A percentile compares a stretch with the other conserved stretches of the same genome.
These are phyloP conservation scores for Helenozyma rhizophorensis DNA, from an alignment of 805 yeast species.

Conservation along the genomic window DNA sequence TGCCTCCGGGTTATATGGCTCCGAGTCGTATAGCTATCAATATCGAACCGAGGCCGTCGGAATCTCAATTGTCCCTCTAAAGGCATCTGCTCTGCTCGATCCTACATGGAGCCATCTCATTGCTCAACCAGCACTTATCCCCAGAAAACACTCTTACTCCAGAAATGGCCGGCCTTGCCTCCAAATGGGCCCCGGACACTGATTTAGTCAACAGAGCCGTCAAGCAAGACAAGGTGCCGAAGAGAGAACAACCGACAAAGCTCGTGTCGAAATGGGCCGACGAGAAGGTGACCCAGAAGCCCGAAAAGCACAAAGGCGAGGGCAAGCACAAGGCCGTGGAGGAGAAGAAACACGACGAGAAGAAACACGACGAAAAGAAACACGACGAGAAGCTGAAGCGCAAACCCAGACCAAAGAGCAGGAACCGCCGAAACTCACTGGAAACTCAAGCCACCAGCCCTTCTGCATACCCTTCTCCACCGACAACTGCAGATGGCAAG, in stretches of 20 bases:
- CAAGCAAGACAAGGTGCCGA: constrained; percentile 15
- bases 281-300: neutral
- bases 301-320: neutral
- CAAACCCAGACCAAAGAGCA: neutral
- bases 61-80: too few species aligned
- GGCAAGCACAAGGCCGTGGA: neutral
- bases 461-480: too few species aligned
- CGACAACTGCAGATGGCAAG: too few species aligned
- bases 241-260: neutral
- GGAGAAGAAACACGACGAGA: neutral
- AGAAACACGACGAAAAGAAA: neutral
- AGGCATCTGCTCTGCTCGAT: too few species aligned
- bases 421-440: neutral
- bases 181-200: constrained; percentile 36
- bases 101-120: too few species aligned
- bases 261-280: constrained; percentile 1
- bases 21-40: too few species aligned
- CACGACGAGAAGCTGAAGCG: neutral
- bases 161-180: constrained; percentile 19
- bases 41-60: too few species aligned
- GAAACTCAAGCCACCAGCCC: neutral
- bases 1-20: too few species aligned
- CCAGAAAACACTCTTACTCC: neutral
- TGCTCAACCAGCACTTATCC: too few species aligned
- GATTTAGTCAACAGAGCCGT: constrained; percentile 22